A percentile compares a stretch with the other conserved stretches of the same genome.
These are phyloP conservation scores for Imleria badia DNA, from an alignment of 768 basidiomycete species.

Conservation along the genomic window DNA sequence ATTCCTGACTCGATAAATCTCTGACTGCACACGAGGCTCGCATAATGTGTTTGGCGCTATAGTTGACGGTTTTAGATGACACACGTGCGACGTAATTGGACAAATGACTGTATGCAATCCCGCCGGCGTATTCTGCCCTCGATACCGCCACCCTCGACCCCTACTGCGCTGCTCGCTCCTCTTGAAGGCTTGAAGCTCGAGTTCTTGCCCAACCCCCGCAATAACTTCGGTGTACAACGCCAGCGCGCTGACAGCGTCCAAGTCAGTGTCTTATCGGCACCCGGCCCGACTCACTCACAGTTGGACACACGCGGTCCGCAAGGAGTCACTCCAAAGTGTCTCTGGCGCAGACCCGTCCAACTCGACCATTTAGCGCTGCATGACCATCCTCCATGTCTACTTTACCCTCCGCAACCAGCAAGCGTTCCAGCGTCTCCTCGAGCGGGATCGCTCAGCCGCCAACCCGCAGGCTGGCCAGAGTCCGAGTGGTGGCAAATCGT, in stretches of 20 bases:
- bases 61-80: too few relatives aligned
- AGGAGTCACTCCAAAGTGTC: constrained; percentile 25
- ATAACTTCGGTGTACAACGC: background rate
- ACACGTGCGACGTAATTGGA: constrained; percentile 15
- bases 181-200: too few relatives aligned
- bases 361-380: constrained; percentile 38
- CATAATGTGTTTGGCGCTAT: too few relatives aligned
- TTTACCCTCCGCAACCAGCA: constrained; percentile 70
- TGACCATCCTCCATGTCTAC: constrained; percentile 81
- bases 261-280: constrained; percentile 17
- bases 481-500: constrained; percentile 55
- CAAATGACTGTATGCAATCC: too few relatives aligned
- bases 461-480: constrained; percentile 30
- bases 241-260: background rate
- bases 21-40: constrained; percentile 6
- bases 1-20: background rate
- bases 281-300: constrained; percentile 7
- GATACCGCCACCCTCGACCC: background rate
- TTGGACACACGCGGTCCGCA: constrained; percentile 24
- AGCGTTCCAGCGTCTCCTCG: constrained; percentile 75
- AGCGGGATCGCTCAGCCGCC: constrained; percentile 42
- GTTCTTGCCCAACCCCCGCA: background rate
- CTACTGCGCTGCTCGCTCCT: background rate
- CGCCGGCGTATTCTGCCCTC: background rate
- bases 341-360: constrained; percentile 23